Base-by-base conservation (phyloP, 139 green algal genomes). In the Micromonas pusilla region DNA sequence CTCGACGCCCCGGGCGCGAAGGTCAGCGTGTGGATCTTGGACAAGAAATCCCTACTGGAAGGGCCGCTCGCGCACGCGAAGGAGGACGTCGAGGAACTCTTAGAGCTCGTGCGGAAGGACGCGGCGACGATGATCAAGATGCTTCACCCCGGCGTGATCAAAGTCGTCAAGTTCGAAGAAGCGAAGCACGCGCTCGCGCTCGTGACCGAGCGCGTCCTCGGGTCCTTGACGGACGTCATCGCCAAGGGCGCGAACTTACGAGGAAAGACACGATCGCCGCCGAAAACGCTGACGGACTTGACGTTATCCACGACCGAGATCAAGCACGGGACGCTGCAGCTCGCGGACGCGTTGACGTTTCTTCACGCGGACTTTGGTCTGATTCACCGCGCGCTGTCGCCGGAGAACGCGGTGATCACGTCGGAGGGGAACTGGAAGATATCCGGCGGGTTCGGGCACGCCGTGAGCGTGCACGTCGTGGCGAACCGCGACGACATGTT, bases 201-300 rank as follows among this genome's bases (percentile, higher is more conserved):
- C 28, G 89, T 96, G 0, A 97, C 91, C 0, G 92, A 97, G 84
- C 79, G 87, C 1, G 68, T 97, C 1, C 79, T 90, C 64, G 83
- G 83, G 23, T 93, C 88, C 0, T 76, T 91, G 0, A 67, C 66
- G 2, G 89, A 95, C 77, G 30, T 92, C 53, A 79, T 94, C 25
- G 73, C 68, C 30, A 60, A 66, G 33, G 88, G 84, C 77, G 70
- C 75, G 20, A 83, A 86, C 75, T n/a, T 83, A 25, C 0, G 31
- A 16, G 45, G 45, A 57, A 57, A 57, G 45, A 9, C 9, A 57
- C 45, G 45, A 9, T 9, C 9, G 16, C 45, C 9, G 9, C 9
- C 45, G 9, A 57, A 57, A 16, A 23, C 45, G 45, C 45, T 57
- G 45, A 16, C 9, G 45, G 9, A 57, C 9, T 9, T 16, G 45